Conservation (phyloP, 371 early-diverging fungal genomes). For the Apophysomyces trapeziformis region DNA sequence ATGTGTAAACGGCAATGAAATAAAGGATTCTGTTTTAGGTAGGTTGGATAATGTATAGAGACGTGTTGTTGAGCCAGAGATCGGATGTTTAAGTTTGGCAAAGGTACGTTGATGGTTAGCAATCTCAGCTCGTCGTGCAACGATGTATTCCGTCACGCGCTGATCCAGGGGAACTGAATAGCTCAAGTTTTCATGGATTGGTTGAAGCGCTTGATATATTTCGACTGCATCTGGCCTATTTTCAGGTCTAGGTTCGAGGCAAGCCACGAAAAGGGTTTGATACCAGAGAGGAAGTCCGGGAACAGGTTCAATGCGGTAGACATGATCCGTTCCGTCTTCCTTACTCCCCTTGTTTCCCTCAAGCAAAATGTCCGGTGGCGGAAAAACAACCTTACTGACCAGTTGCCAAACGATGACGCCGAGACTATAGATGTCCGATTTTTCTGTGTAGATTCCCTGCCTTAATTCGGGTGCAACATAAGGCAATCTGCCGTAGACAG, state of each 20-base stretch:
- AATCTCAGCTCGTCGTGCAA: constrained; percentile 45
- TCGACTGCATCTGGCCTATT: constrained; percentile 45
- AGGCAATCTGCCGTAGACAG: constrained; percentile 52
- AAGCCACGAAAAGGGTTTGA: constrained; percentile 38
- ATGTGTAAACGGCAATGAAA: constrained; percentile 38
- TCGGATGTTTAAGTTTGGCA: constrained; percentile 39
- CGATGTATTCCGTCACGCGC: constrained; percentile 43
- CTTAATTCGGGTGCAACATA: constrained; percentile 55
- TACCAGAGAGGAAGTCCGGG: constrained; percentile 52
- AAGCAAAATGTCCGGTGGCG: constrained; percentile 49
- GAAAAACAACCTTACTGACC: constrained; percentile 54
- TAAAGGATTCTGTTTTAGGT: constrained; percentile 31
- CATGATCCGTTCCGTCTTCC: constrained; percentile 28
- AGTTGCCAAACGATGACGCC: constrained; percentile 56
- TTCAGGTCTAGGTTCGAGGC: constrained; percentile 45
- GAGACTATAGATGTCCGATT: constrained; percentile 51
- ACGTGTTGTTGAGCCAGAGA: constrained; percentile 41
- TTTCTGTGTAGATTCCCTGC: constrained; percentile 49
- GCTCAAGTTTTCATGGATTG: constrained; percentile 37
- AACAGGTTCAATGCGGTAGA: constrained; percentile 47
- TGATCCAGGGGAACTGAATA: constrained; percentile 42
- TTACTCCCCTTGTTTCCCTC: constrained; percentile 8
- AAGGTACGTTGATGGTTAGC: constrained; percentile 46
- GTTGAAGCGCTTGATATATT: constrained; percentile 41
- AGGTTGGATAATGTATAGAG: constrained; percentile 49